A percentile compares a stretch with the other conserved stretches of the same genome.
These are phyloP conservation scores for Histomonas meleagridis DNA, from an alignment of 208 protist species.

Conservation along the genomic window DNA sequence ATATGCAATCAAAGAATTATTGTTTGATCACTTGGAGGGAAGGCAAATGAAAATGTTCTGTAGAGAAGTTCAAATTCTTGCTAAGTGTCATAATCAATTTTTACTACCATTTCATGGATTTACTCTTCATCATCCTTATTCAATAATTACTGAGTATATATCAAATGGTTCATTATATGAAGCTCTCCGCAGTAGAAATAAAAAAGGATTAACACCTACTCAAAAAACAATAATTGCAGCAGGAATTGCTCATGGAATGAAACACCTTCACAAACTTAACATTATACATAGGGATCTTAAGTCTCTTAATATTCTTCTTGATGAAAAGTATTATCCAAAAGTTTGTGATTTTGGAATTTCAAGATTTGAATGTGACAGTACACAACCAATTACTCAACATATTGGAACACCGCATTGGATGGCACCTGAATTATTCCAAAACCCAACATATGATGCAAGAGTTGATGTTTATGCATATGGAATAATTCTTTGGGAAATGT, in stretches of 20 bases:
- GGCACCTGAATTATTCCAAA: conserved; percentile 6
- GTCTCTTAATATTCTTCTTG: conserved; percentile 19
- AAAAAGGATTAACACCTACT: neutral
- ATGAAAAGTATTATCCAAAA: neutral
- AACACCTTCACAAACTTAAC: neutral
- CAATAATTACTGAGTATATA: neutral
- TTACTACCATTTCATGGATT: neutral
- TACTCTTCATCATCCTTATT: neutral
- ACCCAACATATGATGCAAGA: neutral
- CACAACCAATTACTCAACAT: neutral
- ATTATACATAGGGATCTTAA: conserved; percentile 24
- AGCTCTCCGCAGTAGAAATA: neutral
- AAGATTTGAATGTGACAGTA: neutral
- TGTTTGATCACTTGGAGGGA: neutral
- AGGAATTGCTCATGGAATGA: neutral
- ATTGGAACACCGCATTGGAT: conserved; percentile 38
- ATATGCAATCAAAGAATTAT: neutral
- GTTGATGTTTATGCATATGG: conserved; percentile 35
- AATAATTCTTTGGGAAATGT: conserved; percentile 14
- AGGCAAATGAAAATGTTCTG: neutral
- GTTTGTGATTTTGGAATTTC: conserved; percentile 28
- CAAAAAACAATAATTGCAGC: neutral
- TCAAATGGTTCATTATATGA: conserved; percentile 3
- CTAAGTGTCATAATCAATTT: neutral
- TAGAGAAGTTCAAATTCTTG: neutral